phyloP scores from a whole-genome alignment of 441 rosid genomes.

The Pelargonium australe region DNA sequence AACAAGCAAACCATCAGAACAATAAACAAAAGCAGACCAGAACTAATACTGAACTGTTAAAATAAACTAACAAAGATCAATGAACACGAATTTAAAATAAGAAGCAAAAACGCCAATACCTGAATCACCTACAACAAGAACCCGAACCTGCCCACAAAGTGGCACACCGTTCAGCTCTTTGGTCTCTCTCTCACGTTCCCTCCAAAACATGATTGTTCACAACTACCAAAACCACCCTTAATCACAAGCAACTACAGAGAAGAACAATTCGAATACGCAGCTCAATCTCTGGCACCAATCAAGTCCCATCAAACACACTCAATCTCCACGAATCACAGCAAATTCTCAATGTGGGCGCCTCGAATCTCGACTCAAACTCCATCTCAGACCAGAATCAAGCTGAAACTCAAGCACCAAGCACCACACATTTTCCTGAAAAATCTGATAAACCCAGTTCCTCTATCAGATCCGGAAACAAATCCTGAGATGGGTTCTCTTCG shows the following conservation, averaged over 20 bases:
- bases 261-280: too few species aligned
- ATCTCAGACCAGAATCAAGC: background rate
- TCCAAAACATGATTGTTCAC: constrained; percentile 64
- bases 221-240: constrained; percentile 12
- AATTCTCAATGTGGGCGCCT: background rate
- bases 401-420: background rate
- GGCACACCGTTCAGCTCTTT: constrained; percentile 72
- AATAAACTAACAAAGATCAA: background rate
- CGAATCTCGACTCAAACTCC: background rate
- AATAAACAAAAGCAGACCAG: background rate
- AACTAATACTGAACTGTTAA: background rate
- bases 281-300: too few species aligned
- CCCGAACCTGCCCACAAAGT: constrained; percentile 91
- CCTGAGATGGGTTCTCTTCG: too few species aligned
- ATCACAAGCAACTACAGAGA: too few species aligned
- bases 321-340: background rate
- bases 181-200: constrained; percentile 77
- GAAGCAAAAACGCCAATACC: constrained; percentile 30
- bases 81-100: background rate
- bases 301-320: constrained; percentile 25
- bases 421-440: background rate
- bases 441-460: background rate
- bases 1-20: background rate
- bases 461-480: background rate
- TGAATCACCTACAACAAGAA: constrained; percentile 94